phyloP scores from a whole-genome alignment of 2,329 filamentous ascomycete species.

The Sphaerulina vaccinii region DNA sequence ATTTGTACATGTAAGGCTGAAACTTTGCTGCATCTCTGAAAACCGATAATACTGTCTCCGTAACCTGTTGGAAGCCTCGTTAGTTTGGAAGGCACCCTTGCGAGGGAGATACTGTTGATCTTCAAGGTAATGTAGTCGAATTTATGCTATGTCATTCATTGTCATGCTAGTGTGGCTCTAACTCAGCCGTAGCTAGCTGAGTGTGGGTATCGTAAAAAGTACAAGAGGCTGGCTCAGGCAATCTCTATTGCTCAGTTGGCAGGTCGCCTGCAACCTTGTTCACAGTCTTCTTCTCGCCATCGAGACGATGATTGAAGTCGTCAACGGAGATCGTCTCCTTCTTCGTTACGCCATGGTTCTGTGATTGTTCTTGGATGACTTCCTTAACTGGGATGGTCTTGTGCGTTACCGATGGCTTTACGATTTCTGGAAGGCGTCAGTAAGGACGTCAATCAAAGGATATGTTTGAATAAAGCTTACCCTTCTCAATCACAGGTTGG shows the following conservation, averaged over 20 bases:
- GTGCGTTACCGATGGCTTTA: slow-evolving; percentile 29
- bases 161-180: background rate
- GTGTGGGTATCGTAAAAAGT: slow-evolving; percentile 5
- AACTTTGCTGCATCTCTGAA: too few relatives aligned
- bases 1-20: too few relatives aligned
- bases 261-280: slow-evolving; percentile 10
- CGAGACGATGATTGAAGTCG: slow-evolving; percentile 27
- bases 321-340: slow-evolving; percentile 27
- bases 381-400: slow-evolving; percentile 31
- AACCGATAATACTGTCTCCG: too few relatives aligned
- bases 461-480: slow-evolving; percentile 15
- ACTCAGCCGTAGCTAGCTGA: slow-evolving; percentile 14
- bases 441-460: background rate
- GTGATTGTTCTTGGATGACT: slow-evolving; percentile 26
- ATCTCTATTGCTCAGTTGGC: background rate
- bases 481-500: slow-evolving; percentile 33
- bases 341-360: slow-evolving; percentile 28
- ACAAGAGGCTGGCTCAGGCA: background rate
- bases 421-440: slow-evolving; percentile 20
- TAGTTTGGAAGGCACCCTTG: too few relatives aligned
- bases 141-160: too few relatives aligned
- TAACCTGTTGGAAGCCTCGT: too few relatives aligned
- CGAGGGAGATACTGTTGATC: too few relatives aligned
- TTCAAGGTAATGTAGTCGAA: too few relatives aligned
- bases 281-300: slow-evolving; percentile 15